These are phyloP conservation scores for Trichoderma sp. DNA, from an alignment of 2,329 filamentous ascomycete genomes.

Conservation along the genomic window DNA sequence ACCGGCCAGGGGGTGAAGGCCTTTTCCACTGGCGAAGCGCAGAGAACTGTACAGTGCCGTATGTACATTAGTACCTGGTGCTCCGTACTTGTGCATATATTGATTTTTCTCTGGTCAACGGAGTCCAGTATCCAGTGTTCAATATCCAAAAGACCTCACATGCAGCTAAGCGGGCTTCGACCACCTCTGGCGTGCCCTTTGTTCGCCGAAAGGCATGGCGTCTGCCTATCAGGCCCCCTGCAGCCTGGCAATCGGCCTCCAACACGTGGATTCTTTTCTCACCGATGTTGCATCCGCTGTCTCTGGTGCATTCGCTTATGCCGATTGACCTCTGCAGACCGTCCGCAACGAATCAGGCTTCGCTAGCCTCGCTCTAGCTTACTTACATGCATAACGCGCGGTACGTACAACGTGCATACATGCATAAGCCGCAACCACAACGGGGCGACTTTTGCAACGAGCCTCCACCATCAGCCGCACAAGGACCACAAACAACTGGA, in stretches of 20 bases:
- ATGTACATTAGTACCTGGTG: not conserved
- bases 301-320: conserved; percentile 10
- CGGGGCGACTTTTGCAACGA: not conserved
- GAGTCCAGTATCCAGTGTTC: not conserved
- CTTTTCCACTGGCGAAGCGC: no score
- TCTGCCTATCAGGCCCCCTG: conserved; percentile 4
- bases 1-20: not conserved
- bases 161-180: not conserved
- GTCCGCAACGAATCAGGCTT: not conserved
- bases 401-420: not conserved
- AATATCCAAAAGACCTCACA: not conserved
- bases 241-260: not conserved
- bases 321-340: not conserved
- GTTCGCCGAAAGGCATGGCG: conserved; percentile 7
- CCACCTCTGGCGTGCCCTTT: not conserved
- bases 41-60: no score
- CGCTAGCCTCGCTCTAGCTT: not conserved
- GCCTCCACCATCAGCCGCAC: conserved; percentile 16
- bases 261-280: conserved; percentile 10
- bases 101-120: no score
- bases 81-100: not conserved
- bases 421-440: not conserved
- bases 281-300: conserved; percentile 14
- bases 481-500: not conserved
- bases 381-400: conserved; percentile 12